These are phyloP conservation scores for Pyricularia pennisetigena DNA, from an alignment of 2,329 filamentous ascomycete genomes.

Conservation along the genomic window DNA sequence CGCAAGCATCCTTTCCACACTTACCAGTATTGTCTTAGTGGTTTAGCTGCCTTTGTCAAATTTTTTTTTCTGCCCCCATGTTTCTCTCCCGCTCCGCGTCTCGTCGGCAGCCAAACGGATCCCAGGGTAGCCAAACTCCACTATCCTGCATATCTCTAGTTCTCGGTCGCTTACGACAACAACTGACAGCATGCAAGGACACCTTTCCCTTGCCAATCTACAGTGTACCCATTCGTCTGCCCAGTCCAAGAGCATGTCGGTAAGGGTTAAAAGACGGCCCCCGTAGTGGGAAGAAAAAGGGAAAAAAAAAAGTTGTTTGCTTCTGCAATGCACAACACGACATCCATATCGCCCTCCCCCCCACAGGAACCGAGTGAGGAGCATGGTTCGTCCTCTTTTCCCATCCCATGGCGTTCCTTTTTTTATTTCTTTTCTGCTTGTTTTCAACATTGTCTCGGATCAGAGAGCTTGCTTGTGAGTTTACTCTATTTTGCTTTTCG, in stretches of 20 bases:
- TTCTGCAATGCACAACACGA: not conserved
- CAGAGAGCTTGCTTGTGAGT: not conserved
- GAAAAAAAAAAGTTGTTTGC: not conserved
- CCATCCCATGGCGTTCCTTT: too few relatives aligned
- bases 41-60: not conserved
- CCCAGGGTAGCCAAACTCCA: not conserved
- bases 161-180: not conserved
- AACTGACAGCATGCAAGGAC: not conserved
- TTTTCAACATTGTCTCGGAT: not conserved
- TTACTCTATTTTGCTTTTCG: not conserved
- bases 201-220: not conserved
- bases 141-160: not conserved
- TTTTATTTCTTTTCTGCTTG: not conserved
- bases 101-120: not conserved
- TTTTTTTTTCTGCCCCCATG: too few relatives aligned
- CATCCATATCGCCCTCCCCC: not conserved
- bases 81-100: not conserved
- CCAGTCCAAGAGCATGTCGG: not conserved
- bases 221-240: not conserved
- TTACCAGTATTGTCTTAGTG: not conserved
- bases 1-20: not conserved
- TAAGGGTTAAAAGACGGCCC: not conserved
- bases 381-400: not conserved
- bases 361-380: not conserved
- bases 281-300: not conserved